Evolutionary conservation across 179 eudicot species (phyloP), one percentile per base, ranked within the genome.

Genomic region (Spergularia azorica): DNA sequence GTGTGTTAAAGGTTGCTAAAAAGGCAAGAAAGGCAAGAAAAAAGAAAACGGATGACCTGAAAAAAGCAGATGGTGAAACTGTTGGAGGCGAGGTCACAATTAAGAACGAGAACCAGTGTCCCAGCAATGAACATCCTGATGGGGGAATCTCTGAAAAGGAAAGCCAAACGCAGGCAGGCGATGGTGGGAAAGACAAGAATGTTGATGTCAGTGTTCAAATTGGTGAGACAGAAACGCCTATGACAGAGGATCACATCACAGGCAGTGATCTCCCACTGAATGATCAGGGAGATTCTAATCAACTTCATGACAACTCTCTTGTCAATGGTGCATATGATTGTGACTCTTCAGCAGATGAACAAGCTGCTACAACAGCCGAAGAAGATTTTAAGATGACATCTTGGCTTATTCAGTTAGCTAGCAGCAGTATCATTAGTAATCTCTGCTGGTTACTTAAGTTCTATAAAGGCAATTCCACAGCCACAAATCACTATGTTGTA

Each of bases 381-480:
- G 98, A 91, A 73, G 98, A 96, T 82, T 89, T 96, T 73, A 91
- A 88, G 78, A 84, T 86, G 71, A 89, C 92, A 59, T 77, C 96
- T 55, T 83, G 92, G 89, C 90, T 94, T 39, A 83, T 88, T 36
- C 85, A 97, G 55, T 88, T 96, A 80, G 94, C 92, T 73, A 89
- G 73, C 84, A 83, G 83, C 79, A 70, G 79, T 56, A 84, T 90
- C 72, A 84, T 91, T 61, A 84, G 82, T 71, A 88, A 90, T 26
- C 77, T 94, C 74, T 91, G 99, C 79, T 96, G 99, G 98, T 81
- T 96, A 80, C 92, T 96, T 71, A 91, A 89, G 87, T 90, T 87
- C 71, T 94, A 94, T 76, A 96, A 88, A 83, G 86, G 88, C 84
- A 96, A 96, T 80, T 87, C 98, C 58, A 51, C 76, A 71, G 84